Evolutionary conservation across 1,139 yeast genomes (phyloP), one percentile per base, ranked within the genome.

Genomic region (Hyphopichia khmerensis): DNA sequence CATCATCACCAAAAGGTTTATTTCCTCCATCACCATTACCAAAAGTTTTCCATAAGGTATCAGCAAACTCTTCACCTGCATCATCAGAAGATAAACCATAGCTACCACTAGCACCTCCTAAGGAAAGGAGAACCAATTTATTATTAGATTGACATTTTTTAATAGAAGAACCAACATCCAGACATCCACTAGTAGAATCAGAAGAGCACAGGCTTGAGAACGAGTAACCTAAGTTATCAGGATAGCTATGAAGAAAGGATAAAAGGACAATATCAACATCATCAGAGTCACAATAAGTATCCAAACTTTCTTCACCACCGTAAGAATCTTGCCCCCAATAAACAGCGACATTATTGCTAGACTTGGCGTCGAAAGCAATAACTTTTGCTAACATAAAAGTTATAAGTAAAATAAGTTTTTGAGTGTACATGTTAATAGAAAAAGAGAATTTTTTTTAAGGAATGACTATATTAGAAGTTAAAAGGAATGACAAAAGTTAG

Each of bases 251-350:
- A 59, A 90, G 65, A 62, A 90, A 90, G 2, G 96, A 79, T 39
- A 90, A 60, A 15, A 90, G 57, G 41, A 86, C 75, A 45, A 88
- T 84, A 56, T 89, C 96, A 31, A 83, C 86, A 39, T 81, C 74
- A 45, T 77, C 77, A 32, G 80, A 74, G 43, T 77, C 71, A 70
- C 97, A 91, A 68, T 89, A 88, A 44, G 72, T 64, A 7, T 83
- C 71, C 44, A 91, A 72, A 14, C 77, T 61, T 47, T 79, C 70
- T 62, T 90, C 96, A 35, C 79, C 59, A n/a, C 89, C 89, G 27
- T 80, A 86, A 18, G 95, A 84, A 55, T 83, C 80, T 66, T 90
- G 97, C 37, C 97, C 97, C 96, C 96, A 90, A 65, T 89, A 89
- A 14, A 87, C 76, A 26, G 84, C 96, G 38, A 88, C 80, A 52